Evolutionary conservation across 1,284 basidiomycete genomes (phyloP), one percentile per base, ranked within the genome.

Genomic region (Cryptococcus amylolentus): DNA sequence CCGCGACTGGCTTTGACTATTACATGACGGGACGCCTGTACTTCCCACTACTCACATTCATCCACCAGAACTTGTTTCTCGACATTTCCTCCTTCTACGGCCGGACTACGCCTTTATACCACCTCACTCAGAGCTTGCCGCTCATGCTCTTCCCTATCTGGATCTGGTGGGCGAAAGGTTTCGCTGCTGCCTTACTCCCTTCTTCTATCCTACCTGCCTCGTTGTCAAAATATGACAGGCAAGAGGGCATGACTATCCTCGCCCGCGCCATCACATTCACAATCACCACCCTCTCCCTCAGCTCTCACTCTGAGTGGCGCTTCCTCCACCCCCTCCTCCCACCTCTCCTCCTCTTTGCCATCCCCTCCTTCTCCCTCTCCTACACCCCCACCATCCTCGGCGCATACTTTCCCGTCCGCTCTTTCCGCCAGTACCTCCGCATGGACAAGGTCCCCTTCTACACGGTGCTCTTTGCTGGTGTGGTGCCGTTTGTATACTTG

Each of bases 81-180:
- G 86, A 87, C 46, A 95, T 98, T 18, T 94, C 96, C 0, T 78
- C 87, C n/a, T 98, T 97, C 73, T 99, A 98, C 71, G 96, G 96
- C n/a, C 78, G 81, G 3, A 90, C 85, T 60, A 78, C 88, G 0
- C 88, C 86, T 84, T 88, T 95, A 69, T 98, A 90, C 75, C 98
- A 98, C 70, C 60, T 97, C 38, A 82, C 84, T 0, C 93, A 97
- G 77, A 93, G 83, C 0, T 67, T 98, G 1, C 94, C 95, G 0
- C 83, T 96, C 53, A 79, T 95, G 18, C 85, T 86, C 61, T 84
- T 84, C 4, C 86, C 88, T 0, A 70, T 85, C 0, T 78, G 91
- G 18, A 89, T 88, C 0, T 92, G 88, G 70, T 83, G 84, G 41
- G 60, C 86, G 0, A 82, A 86, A 57, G 88, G 88, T 3, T 69